Conservation (phyloP, 306 rosid species). For the Rubus idaeus region DNA sequence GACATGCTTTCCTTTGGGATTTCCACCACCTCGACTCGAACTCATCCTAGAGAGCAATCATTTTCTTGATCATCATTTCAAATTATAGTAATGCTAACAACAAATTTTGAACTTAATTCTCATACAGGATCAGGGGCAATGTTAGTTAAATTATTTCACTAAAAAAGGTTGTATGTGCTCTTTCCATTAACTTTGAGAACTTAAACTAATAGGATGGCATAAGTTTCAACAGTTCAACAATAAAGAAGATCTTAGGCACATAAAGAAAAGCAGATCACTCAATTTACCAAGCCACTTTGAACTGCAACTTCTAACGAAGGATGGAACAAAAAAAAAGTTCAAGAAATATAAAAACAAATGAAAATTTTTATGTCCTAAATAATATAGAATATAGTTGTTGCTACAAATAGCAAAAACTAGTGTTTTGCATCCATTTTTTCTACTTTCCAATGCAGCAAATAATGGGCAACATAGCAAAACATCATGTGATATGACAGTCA, state of each 20-base stretch:
- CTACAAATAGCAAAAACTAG: too few relatives aligned
- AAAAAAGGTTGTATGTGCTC: neutral
- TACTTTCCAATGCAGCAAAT: neutral
- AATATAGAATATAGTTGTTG: neutral
- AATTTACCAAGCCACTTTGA: neutral
- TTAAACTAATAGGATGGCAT: too few relatives aligned
- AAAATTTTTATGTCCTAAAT: neutral
- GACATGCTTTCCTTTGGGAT: constrained; percentile 43
- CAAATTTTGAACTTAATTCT: neutral
- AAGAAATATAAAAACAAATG: neutral
- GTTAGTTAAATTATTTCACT: neutral
- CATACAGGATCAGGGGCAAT: neutral
- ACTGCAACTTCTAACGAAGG: neutral
- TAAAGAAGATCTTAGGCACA: neutral
- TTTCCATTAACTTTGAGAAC: neutral
- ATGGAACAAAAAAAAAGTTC: neutral
- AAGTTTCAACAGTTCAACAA: neutral
- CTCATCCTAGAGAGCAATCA: constrained; percentile 30
- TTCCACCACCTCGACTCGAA: constrained; percentile 51
- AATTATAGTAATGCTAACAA: neutral
- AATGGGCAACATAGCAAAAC: neutral
- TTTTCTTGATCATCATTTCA: neutral
- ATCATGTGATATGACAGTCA: neutral
- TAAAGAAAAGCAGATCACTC: neutral
- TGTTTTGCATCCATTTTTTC: neutral